A percentile compares a stretch with the other conserved stretches of the same genome.
These are phyloP conservation scores for Cryphonectria parasitica DNA, from an alignment of 2,329 filamentous ascomycete genomes.

Conservation along the genomic window DNA sequence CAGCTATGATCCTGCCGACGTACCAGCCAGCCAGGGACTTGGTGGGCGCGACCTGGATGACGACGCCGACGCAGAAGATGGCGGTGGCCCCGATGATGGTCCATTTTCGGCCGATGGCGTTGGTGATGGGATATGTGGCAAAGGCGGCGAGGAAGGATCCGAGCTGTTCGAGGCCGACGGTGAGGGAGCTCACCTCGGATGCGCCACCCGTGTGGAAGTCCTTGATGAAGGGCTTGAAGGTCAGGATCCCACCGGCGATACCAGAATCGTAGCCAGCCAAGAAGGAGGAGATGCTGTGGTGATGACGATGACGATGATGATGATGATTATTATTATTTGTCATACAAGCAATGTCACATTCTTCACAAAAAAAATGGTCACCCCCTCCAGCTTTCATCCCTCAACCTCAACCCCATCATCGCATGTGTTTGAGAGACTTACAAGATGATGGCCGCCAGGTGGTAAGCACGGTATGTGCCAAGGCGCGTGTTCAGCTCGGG, in stretches of 20 bases:
- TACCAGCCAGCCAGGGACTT: conserved; percentile 18
- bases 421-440: background rate
- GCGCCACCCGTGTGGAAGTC: conserved; percentile 43
- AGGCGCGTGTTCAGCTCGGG: conserved; percentile 21
- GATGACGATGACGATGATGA: background rate
- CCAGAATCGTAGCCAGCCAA: conserved; percentile 49
- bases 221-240: conserved; percentile 42
- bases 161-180: conserved; percentile 46
- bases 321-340: background rate
- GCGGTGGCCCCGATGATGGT: conserved; percentile 44
- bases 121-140: conserved; percentile 49
- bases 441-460: conserved; percentile 24
- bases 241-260: conserved; percentile 47
- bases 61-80: conserved; percentile 50
- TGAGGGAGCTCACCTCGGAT: conserved; percentile 38
- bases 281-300: conserved; percentile 41
- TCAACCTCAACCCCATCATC: background rate
- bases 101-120: conserved; percentile 44
- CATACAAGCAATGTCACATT: background rate
- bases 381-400: background rate
- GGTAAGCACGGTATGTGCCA: conserved; percentile 22
- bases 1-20: conserved; percentile 18
- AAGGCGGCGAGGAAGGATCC: conserved; percentile 49
- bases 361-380: too few species aligned
- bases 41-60: conserved; percentile 45